phyloP scores from a whole-genome alignment of 768 basidiomycete genomes.

The Trametes meyenii region DNA sequence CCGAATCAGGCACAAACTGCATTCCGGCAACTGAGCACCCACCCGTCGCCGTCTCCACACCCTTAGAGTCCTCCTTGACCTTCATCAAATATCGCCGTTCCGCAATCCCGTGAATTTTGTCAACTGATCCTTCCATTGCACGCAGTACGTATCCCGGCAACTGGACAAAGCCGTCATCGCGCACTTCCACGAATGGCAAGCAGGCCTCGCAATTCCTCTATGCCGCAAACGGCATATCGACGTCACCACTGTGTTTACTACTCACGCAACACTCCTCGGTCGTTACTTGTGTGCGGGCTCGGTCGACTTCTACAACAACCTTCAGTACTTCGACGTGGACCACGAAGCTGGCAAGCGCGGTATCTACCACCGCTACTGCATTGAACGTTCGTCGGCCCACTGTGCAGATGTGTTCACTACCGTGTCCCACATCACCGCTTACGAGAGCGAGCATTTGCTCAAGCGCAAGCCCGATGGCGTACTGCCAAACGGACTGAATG shows the following conservation, averaged over 20 bases:
- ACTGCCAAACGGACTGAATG: slow-evolving; percentile 95
- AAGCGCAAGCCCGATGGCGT: slow-evolving; percentile 98
- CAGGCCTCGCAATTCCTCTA: slow-evolving; percentile 91
- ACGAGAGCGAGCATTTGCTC: slow-evolving; percentile 93
- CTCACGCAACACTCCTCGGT: slow-evolving; percentile 96
- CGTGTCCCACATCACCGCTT: slow-evolving; percentile 97
- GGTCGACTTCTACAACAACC: slow-evolving; percentile 99
- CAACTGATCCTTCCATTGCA: background rate
- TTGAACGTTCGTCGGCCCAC: slow-evolving; percentile 92
- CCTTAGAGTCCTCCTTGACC: background rate
- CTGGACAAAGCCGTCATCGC: slow-evolving; percentile 87
- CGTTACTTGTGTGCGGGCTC: slow-evolving; percentile 98
- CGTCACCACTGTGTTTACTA: slow-evolving; percentile 98
- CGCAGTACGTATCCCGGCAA: slow-evolving; percentile 80
- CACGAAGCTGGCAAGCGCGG: slow-evolving; percentile 99
- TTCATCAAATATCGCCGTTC: background rate
- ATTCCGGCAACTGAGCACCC: background rate
- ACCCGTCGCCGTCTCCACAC: background rate
- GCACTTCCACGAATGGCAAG: slow-evolving; percentile 99
- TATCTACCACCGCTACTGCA: slow-evolving; percentile 98
- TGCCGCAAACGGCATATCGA: slow-evolving; percentile 97
- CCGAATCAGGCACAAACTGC: background rate
- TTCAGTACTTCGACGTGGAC: slow-evolving; percentile 99
- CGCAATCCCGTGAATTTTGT: background rate
- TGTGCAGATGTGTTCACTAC: slow-evolving; percentile 99